Conservation (phyloP, 2,329 filamentous ascomycete species). For the Venturiaceae sp. region DNA sequence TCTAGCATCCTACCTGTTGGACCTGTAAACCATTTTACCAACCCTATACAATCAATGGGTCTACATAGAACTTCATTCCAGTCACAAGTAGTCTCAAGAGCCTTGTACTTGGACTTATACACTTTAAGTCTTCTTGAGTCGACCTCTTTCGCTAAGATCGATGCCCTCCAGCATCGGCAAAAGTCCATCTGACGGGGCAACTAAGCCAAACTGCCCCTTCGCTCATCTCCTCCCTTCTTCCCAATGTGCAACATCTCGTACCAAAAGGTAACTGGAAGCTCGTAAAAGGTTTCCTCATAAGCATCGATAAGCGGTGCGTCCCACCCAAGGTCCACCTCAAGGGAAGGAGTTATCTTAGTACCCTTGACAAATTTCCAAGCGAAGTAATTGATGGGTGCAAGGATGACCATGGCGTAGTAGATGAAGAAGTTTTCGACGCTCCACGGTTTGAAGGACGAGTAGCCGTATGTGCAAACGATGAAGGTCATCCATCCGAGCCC, state of each 20-base stretch:
- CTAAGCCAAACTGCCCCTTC: background rate
- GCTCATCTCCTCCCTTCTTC: slow-evolving; percentile 13
- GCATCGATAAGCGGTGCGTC: slow-evolving; percentile 48
- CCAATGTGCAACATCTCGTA: slow-evolving; percentile 40
- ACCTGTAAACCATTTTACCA: too few relatives aligned
- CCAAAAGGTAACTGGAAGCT: slow-evolving; percentile 44
- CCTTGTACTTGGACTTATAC: too few relatives aligned
- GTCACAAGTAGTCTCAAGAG: too few relatives aligned
- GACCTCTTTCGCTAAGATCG: too few relatives aligned
- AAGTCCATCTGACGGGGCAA: too few relatives aligned
- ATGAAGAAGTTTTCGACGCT: slow-evolving; percentile 6
- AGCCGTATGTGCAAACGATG: slow-evolving; percentile 14
- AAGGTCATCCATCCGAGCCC: slow-evolving; percentile 10
- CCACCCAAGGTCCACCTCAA: slow-evolving; percentile 51
- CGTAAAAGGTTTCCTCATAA: slow-evolving; percentile 45
- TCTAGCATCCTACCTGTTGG: too few relatives aligned
- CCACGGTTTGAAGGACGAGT: slow-evolving; percentile 7
- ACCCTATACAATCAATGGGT: too few relatives aligned
- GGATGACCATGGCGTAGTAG: slow-evolving; percentile 38
- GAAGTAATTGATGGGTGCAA: slow-evolving; percentile 44
- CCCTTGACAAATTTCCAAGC: slow-evolving; percentile 55
- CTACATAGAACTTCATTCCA: too few relatives aligned
- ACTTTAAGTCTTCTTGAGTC: too few relatives aligned
- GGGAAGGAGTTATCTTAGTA: slow-evolving; percentile 43
- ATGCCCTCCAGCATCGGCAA: too few relatives aligned